phyloP scores from a whole-genome alignment of 345 rosid species.

The Gynandropsis gynandra region DNA sequence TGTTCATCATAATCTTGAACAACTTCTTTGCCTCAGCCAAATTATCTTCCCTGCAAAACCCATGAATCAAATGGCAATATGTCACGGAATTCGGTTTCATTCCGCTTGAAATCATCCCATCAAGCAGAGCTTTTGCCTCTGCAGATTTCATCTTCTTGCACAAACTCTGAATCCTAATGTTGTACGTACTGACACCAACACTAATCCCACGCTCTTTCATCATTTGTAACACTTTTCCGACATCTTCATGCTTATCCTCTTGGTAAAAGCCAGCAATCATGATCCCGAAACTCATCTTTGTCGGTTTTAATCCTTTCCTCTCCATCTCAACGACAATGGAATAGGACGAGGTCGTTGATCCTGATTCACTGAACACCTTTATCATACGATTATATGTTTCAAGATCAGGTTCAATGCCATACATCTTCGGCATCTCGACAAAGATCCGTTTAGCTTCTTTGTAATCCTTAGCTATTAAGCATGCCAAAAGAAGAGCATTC shows the following conservation, averaged over 20 bases:
- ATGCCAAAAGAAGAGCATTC: conserved; percentile 60
- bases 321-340: conserved; percentile 77
- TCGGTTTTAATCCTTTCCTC: conserved; percentile 48
- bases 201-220: conserved; percentile 41
- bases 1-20: conserved; percentile 48
- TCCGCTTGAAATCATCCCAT: conserved; percentile 41
- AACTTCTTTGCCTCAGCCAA: conserved; percentile 56
- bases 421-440: conserved; percentile 48
- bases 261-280: conserved; percentile 60
- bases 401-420: conserved; percentile 47
- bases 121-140: conserved; percentile 58
- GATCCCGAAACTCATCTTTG: conserved; percentile 37
- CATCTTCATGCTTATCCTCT: conserved; percentile 70
- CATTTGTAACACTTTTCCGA: conserved; percentile 55
- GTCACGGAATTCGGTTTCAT: conserved; percentile 45
- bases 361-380: conserved; percentile 57
- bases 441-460: conserved; percentile 55
- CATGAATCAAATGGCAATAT: conserved; percentile 53
- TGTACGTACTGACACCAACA: conserved; percentile 38
- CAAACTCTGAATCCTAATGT: conserved; percentile 58
- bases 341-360: conserved; percentile 50
- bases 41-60: conserved; percentile 59
- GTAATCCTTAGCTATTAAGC: conserved; percentile 51
- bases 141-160: conserved; percentile 48
- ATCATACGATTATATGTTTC: conserved; percentile 60